A percentile compares a stretch with the other conserved stretches of the same genome.
These are phyloP conservation scores for Mycena capillaripes DNA, from an alignment of 768 basidiomycete species.

Conservation along the genomic window DNA sequence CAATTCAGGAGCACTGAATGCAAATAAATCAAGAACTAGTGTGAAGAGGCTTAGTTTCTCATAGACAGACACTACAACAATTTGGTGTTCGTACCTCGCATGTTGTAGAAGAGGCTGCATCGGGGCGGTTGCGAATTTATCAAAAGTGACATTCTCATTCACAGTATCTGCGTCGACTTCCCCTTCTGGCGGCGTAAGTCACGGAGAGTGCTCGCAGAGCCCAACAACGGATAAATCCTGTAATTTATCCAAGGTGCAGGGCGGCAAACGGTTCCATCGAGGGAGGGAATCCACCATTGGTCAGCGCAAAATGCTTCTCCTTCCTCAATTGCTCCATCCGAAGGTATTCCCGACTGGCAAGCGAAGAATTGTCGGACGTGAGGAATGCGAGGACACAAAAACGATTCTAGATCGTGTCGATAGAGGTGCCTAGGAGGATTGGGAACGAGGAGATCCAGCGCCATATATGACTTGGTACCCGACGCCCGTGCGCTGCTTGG, in stretches of 20 bases:
- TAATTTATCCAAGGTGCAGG: too few relatives aligned
- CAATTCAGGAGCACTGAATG: too few relatives aligned
- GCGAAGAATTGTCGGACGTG: not conserved
- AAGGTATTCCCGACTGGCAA: not conserved
- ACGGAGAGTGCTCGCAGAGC: too few relatives aligned
- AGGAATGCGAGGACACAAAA: constrained; percentile 42
- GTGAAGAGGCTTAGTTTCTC: too few relatives aligned
- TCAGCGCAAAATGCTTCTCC: not conserved
- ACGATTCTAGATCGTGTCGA: constrained; percentile 46
- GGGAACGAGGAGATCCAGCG: constrained; percentile 40
- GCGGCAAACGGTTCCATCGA: not conserved
- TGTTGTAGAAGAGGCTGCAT: too few relatives aligned
- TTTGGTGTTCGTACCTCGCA: too few relatives aligned
- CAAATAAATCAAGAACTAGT: too few relatives aligned
- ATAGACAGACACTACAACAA: too few relatives aligned
- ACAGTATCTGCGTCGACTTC: too few relatives aligned
- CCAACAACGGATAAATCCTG: not conserved
- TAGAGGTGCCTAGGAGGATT: constrained; percentile 39
- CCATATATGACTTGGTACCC: constrained; percentile 49
- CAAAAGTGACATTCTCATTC: too few relatives aligned
- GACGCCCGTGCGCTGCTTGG: constrained; percentile 43
- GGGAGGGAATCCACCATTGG: not conserved
- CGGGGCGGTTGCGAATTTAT: too few relatives aligned
- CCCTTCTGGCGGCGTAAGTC: too few relatives aligned
- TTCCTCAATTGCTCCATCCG: not conserved